phyloP scores from a whole-genome alignment of 306 rosid species.

The Trifolium repens region DNA sequence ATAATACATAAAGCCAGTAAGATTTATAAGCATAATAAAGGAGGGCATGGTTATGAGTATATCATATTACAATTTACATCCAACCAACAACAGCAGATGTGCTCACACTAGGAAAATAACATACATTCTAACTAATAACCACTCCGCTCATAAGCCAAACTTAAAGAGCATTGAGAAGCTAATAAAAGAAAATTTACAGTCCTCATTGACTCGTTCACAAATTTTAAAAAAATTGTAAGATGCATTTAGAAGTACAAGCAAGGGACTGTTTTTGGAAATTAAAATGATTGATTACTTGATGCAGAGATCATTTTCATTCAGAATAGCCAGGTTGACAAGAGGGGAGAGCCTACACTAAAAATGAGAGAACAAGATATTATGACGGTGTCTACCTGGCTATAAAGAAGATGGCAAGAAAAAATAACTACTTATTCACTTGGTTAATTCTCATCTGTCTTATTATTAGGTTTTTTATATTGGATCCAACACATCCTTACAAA shows the following conservation, averaged over 20 bases:
- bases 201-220: slow-evolving; percentile 23
- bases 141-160: not conserved
- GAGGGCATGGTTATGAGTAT: slow-evolving; percentile 4
- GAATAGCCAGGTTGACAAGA: slow-evolving; percentile 16
- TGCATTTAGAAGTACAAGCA: slow-evolving; percentile 25
- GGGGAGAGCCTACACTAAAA: slow-evolving; percentile 11
- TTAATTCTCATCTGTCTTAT: slow-evolving; percentile 6
- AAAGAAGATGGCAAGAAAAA: slow-evolving; percentile 5
- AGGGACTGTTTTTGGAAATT: not conserved
- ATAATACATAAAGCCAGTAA: slow-evolving; percentile 12
- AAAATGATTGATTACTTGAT: slow-evolving; percentile 4
- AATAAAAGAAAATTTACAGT: slow-evolving; percentile 14
- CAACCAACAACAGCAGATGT: slow-evolving; percentile 24
- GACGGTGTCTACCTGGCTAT: not conserved
- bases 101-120: slow-evolving; percentile 6
- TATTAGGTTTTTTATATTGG: not conserved
- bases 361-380: not conserved
- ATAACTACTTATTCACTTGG: slow-evolving; percentile 20
- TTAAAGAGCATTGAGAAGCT: not conserved
- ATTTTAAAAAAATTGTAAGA: not conserved
- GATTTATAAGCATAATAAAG: slow-evolving; percentile 12
- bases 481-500: not conserved
- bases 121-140: slow-evolving; percentile 3
- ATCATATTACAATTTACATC: slow-evolving; percentile 14
- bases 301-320: slow-evolving; percentile 4